Evolutionary conservation across 345 rosid species (phyloP).

Genomic region (Trapa bicornis): DNA sequence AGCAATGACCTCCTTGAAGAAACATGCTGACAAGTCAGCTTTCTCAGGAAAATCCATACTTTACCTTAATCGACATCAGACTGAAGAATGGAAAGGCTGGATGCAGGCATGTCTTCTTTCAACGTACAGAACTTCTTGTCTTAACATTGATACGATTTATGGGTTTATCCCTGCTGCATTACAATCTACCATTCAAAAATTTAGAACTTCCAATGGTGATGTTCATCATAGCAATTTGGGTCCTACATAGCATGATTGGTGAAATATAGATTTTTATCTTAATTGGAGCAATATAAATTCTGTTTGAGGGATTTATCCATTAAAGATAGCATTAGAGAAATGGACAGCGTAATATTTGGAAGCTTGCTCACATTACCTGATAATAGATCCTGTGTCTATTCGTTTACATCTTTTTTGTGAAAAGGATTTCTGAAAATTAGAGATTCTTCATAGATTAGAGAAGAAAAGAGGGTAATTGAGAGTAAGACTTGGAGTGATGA

Average conservation of each 20-base stretch:
- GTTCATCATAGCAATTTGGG: neutral
- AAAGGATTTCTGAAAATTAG: neutral
- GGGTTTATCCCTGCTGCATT: neutral
- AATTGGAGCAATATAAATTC: neutral
- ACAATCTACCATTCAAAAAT: neutral
- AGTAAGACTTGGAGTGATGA: neutral
- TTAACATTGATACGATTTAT: neutral
- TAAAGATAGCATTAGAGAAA: neutral
- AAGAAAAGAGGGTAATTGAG: neutral
- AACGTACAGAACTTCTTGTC: neutral
- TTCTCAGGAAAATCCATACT: slow-evolving; percentile 66
- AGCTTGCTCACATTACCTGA: neutral
- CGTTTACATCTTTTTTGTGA: neutral
- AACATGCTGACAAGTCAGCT: slow-evolving; percentile 64
- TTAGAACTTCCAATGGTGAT: neutral
- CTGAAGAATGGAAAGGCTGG: slow-evolving; percentile 99
- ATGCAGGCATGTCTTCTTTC: slow-evolving; percentile 69
- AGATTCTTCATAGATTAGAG: neutral
- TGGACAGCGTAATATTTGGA: neutral
- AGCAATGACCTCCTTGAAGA: slow-evolving; percentile 76
- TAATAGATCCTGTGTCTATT: neutral
- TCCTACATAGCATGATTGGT: neutral
- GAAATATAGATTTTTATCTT: neutral
- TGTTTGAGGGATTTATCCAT: neutral
- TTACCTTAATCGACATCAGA: slow-evolving; percentile 86